These are phyloP conservation scores for Cladorrhinum samala DNA, from an alignment of 495 filamentous ascomycete species.

Conservation along the genomic window DNA sequence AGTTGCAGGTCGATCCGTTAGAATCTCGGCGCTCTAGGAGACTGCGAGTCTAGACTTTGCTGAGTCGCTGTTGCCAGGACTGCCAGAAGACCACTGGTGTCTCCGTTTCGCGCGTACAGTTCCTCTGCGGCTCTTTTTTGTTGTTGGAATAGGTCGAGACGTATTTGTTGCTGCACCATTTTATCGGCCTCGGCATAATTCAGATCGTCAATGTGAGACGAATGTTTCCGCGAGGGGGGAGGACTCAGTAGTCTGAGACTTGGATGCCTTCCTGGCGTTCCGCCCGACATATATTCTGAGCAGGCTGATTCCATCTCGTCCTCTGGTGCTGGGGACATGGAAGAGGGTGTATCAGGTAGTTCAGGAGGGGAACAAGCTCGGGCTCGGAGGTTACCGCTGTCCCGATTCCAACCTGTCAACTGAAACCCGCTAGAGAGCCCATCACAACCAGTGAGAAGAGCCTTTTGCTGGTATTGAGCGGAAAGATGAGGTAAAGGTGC, in stretches of 20 bases:
- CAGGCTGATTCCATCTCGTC: neutral
- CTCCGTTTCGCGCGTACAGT: neutral
- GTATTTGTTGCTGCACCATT: neutral
- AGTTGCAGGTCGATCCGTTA: neutral
- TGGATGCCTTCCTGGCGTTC: neutral
- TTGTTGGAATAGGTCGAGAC: neutral
- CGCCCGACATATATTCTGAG: neutral
- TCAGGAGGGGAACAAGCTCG: neutral
- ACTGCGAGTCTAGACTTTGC: neutral
- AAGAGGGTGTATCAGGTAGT: neutral
- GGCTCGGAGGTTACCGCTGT: neutral
- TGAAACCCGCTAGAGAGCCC: neutral
- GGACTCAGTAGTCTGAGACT: neutral
- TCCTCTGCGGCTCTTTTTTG: neutral
- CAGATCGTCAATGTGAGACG: neutral
- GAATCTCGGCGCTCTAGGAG: neutral
- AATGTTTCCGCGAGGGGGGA: neutral
- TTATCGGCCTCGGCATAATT: neutral
- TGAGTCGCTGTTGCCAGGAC: neutral
- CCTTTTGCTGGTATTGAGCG: neutral
- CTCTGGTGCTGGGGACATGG: neutral
- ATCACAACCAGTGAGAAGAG: neutral
- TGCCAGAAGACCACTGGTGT: neutral
- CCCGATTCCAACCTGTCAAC: neutral
- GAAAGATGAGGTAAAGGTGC: neutral